Base-by-base conservation (phyloP, 305 asterid genomes). In the Plantago rigida region DNA sequence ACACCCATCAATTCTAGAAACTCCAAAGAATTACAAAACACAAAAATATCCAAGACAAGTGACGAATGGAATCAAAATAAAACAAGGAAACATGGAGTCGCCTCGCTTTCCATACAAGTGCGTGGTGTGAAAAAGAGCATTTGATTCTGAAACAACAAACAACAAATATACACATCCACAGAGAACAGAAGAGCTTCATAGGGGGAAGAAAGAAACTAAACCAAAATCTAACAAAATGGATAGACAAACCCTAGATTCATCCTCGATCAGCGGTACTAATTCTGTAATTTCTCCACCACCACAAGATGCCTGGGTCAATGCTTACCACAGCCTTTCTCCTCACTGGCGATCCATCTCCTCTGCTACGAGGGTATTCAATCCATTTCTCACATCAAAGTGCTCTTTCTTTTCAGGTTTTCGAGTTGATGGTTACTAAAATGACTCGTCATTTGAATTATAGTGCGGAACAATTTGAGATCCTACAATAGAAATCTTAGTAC, bases 181-280 rank as follows among this genome's bases (percentile, higher is more conserved):
- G 13, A 31, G 46, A 22, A 52, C 26, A 22, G 26, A 22, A 22
- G 26, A 22, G 26, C 26, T 22, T 22, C 26, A 22, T 22, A 1
- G 26, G 26, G 26, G 26, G 26, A 22, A 22, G 26, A 2, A 22
- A 22, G 26, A 22, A 22, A 22, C 26, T 22, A 22, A 22, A 22
- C 26, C 26, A 22, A 2, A 22, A 22, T 22, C 26, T 22, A 22
- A 0, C 26, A 22, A 22, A 22, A 89, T 91, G 92, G 87, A 78
- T 51, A 67, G 87, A 39, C 88, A 73, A 81, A 73, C 94, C 94
- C 92, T 87, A 82, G 87, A 82, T 73, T 74, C 92, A 26, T 74
- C 92, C 14, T 78, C 96, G 2, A 78, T 70, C 26, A 66, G 73
- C 60, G 69, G 61, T 39, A 48, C 45, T 48, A 34, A 29, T 48